Evolutionary conservation across 148 eudicot species (phyloP).

Genomic region (Chenopodium quinoa): DNA sequence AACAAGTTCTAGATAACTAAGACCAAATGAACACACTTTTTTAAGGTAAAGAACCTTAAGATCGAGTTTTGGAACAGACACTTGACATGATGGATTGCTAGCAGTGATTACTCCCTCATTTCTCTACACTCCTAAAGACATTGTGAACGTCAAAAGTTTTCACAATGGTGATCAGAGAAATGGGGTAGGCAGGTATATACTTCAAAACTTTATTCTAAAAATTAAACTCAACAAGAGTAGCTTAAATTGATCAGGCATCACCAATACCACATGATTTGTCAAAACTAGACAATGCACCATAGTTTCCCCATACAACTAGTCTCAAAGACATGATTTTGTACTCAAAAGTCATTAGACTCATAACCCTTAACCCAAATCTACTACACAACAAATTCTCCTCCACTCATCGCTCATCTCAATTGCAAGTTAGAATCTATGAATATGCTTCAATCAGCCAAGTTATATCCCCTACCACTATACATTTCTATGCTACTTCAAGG

Average conservation of each 20-base stretch:
- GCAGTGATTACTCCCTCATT: too few species aligned
- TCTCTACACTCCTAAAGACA: not conserved
- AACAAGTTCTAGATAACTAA: not conserved
- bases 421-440: not conserved
- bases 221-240: too few species aligned
- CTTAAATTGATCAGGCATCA: too few species aligned
- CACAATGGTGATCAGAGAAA: not conserved
- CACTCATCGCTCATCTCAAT: not conserved
- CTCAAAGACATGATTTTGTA: not conserved
- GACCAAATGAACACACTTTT: not conserved
- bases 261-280: too few species aligned
- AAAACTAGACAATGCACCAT: not conserved
- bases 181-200: not conserved
- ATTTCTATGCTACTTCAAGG: not conserved
- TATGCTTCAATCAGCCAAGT: not conserved
- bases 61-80: not conserved
- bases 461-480: not conserved
- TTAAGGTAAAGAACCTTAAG: not conserved
- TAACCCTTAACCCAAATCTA: not conserved
- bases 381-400: not conserved
- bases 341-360: not conserved
- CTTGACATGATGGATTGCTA: not conserved
- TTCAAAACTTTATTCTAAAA: too few species aligned
- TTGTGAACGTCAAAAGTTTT: too few species aligned
- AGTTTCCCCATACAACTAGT: not conserved